Percentiles rank a stretch among this genome's conserved stretches.
These are phyloP conservation scores for Ceratocystis harringtonii DNA, from an alignment of 2,329 filamentous ascomycete species.

Conservation along the genomic window DNA sequence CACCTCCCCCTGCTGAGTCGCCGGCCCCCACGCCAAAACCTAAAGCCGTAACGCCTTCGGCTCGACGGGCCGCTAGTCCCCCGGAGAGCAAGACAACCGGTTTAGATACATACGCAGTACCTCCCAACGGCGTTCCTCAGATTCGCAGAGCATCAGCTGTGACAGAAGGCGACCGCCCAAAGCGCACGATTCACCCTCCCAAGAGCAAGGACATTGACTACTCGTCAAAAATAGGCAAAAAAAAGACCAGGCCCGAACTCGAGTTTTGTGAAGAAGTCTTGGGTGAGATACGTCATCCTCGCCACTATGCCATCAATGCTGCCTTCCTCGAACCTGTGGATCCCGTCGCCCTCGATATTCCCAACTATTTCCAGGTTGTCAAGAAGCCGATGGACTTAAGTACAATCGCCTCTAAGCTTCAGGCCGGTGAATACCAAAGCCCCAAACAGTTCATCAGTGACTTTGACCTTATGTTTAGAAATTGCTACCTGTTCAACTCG, in stretches of 20 bases:
- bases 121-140: conserved; percentile 61
- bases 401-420: conserved; percentile 66
- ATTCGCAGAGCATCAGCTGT: conserved; percentile 76
- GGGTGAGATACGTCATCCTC: conserved; percentile 59
- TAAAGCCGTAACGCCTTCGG: conserved; percentile 21
- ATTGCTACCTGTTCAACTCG: conserved; percentile 82
- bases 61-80: conserved; percentile 29
- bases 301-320: conserved; percentile 50
- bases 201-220: conserved; percentile 88
- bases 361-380: conserved; percentile 81
- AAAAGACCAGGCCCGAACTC: conserved; percentile 78
- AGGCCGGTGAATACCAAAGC: conserved; percentile 61
- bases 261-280: conserved; percentile 78
- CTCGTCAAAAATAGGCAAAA: conserved; percentile 59
- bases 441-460: conserved; percentile 78
- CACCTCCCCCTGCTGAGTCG: background rate
- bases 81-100: conserved; percentile 31
- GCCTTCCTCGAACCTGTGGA: conserved; percentile 79
- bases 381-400: conserved; percentile 93
- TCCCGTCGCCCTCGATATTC: conserved; percentile 84
- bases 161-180: conserved; percentile 63
- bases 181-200: conserved; percentile 84
- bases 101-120: conserved; percentile 51
- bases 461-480: conserved; percentile 67
- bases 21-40: conserved; percentile 24